Conservation (phyloP, 2,329 filamentous ascomycete species). For the Fulvia fulva region DNA sequence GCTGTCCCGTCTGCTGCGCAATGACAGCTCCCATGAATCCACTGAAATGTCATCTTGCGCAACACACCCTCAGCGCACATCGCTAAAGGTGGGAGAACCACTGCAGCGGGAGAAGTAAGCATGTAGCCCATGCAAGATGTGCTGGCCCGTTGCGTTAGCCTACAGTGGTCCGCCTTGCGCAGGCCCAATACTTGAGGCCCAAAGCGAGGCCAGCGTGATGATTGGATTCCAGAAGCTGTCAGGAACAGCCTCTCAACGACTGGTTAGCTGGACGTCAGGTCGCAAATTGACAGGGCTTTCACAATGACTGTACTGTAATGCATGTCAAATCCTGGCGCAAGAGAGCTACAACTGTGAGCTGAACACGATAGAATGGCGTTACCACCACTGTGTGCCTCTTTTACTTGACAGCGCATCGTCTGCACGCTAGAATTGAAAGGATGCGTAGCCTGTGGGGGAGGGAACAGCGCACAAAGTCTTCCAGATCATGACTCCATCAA, state of each 20-base stretch:
- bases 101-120: constrained; percentile 6
- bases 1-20: constrained; percentile 16
- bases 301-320: background rate
- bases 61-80: constrained; percentile 9
- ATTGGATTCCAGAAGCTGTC: constrained; percentile 20
- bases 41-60: constrained; percentile 7
- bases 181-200: constrained; percentile 20
- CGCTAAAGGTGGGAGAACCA: constrained; percentile 10
- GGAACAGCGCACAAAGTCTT: constrained; percentile 4
- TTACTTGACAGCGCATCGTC: constrained; percentile 10
- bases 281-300: background rate
- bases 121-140: constrained; percentile 19
- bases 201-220: constrained; percentile 10
- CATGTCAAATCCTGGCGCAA: background rate
- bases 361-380: background rate
- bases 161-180: too few species aligned
- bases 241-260: constrained; percentile 21
- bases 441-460: constrained; percentile 1
- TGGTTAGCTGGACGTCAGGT: constrained; percentile 21
- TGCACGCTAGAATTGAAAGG: constrained; percentile 9
- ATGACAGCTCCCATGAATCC: constrained; percentile 16
- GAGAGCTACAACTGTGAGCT: background rate
- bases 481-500: constrained; percentile 1
- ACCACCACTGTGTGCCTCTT: background rate
- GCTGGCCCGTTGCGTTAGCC: constrained; percentile 23